Evolutionary conservation across 2,329 filamentous ascomycete species (phyloP), one percentile per base, ranked within the genome.

Genomic region (Lasiodiplodia sp.): DNA sequence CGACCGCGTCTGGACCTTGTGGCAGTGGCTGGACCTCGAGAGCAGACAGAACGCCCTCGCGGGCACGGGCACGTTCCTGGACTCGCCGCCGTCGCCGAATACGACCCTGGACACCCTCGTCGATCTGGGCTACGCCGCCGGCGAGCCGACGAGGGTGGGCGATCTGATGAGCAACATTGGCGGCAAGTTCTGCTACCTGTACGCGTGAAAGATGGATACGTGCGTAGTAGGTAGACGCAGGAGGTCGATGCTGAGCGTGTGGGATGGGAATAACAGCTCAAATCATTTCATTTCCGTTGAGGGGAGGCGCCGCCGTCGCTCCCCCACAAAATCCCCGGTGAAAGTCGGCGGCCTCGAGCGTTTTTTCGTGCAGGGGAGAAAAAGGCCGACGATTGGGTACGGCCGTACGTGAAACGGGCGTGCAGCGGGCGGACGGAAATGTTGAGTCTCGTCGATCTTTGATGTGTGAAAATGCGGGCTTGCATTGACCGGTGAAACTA

Each of bases 1-100:
- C 37, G 84, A 86, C 71, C 78, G 83, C 3, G 73, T 79, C 4
- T 86, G 79, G 75, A 84, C 81, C 81, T 83, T 82, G 18, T 86
- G 84, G 84, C 84, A 86, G 74, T 83, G 81, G 68, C 73, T 81
- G 66, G 79, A 84, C 56, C 71, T 78, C 52, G 70, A 73, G 58
- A 75, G 75, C 11, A 76, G 84, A 14, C 74, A 75, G 66, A 73
- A 79, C 55, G 75, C 74, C 25, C 78, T 86, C 66, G 75, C 73
- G 1, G 83, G 82, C 0, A 67, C 64, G 37, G 47, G 62, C 18
- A 85, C 82, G 4, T 77, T 78, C 5, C 85, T 83, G 2, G 78
- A 85, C 23, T 76, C 81, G 57, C 83, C 84, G 2, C 77, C 82
- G 2, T 81, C 79, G 55, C 70, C 81, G 7, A 81, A 83, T 62